Evolutionary conservation across 108 stramenopile genomes (phyloP).

Genomic region (Mayamaea pseudoterrestris): DNA sequence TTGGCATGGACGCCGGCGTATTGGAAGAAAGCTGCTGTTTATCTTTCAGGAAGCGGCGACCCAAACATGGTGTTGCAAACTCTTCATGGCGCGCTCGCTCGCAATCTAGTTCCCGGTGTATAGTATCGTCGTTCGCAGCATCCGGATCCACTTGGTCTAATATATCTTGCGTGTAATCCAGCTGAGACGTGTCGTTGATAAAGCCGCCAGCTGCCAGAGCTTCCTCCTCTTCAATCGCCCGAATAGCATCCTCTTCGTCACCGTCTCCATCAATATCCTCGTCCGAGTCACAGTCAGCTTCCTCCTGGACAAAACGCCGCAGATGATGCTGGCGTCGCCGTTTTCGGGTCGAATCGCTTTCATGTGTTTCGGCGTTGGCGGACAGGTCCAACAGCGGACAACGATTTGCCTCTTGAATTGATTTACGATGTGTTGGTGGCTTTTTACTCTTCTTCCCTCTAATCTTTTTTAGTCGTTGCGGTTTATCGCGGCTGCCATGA

Average conservation of each 20-base stretch:
- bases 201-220: slow-evolving; percentile 43
- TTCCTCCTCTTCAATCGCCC: slow-evolving; percentile 47
- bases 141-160: slow-evolving; percentile 40
- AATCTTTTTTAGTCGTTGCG: no score
- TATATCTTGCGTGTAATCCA: slow-evolving; percentile 71
- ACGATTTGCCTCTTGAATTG: no score
- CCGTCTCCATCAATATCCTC: slow-evolving; percentile 56
- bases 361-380: no score
- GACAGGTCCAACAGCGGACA: no score
- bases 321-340: no score
- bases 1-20: slow-evolving; percentile 28
- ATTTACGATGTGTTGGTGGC: no score
- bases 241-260: slow-evolving; percentile 40
- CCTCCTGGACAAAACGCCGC: slow-evolving; percentile 38
- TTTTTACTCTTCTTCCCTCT: no score
- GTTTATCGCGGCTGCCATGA: no score
- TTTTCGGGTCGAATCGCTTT: no score
- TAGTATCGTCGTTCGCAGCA: slow-evolving; percentile 2
- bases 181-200: slow-evolving; percentile 73
- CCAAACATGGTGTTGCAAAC: slow-evolving; percentile 64
- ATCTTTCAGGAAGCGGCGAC: slow-evolving; percentile 17
- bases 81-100: slow-evolving; percentile 31
- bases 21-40: neutral
- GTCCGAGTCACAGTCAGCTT: slow-evolving; percentile 41
- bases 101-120: slow-evolving; percentile 50